Evolutionary conservation across 2,329 filamentous ascomycete species (phyloP), one percentile per base, ranked within the genome.

Genomic region (Fonsecaea pedrosoi): DNA sequence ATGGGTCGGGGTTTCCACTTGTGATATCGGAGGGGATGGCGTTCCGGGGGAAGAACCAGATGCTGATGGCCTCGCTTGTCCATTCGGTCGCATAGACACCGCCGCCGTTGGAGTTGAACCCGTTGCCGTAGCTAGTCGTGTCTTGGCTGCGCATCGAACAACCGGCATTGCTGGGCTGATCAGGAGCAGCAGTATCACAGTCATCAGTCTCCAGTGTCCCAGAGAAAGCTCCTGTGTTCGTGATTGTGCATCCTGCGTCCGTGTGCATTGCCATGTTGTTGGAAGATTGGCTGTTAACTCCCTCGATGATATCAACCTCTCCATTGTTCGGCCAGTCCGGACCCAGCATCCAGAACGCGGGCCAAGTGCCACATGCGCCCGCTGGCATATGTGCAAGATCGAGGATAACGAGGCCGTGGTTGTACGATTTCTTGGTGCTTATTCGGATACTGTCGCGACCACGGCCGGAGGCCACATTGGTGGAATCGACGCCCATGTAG

Each of bases 21-120:
- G 78, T 74, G 68, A 92, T 86, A 76, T 94, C 89, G 3, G 78
- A 73, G 0, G 91, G 92, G 66, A 94, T 86, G 13, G 76, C 75
- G 70, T 77, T 77, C 21, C 91, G 88, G 0, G 89, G 83, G 79
- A 96, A 97, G 84, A 92, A 94, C 87, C 89, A 97, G 71, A 97
- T 84, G 54, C 85, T 85, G 77, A 98, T 95, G 69, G 84, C 83
- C 0, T 85, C 76, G 38, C 85, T 83, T 1, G 90, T 92, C 91
- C 92, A 96, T 78, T 93, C 88, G 62, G 89, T 86, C 42, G 88
- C 90, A 73, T 90, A 93, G 60, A 93, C 83, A 40, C 90, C 91
- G 30, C 91, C 91, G 10, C 85, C 84, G 40, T 79, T 84, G 40
- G 80, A 81, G 78, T 95, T 95, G 82, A 96, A 93, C 6, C 85